Base-by-base conservation (phyloP, 2,329 filamentous ascomycete species). In the Fusarium ramigenum region DNA sequence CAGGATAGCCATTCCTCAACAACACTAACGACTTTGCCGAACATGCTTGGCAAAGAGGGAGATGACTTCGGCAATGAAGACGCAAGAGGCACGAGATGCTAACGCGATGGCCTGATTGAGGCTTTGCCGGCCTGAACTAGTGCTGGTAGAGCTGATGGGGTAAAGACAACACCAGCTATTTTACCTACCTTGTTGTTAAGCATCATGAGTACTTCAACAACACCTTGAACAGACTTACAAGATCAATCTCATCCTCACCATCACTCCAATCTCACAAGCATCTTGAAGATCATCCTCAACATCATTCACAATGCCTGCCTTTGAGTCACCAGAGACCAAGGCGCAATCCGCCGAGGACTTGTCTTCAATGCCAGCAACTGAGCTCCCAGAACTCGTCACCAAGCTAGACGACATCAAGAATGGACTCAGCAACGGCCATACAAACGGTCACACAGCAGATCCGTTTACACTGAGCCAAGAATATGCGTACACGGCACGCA, bases 401-500 rank as follows among this genome's bases (percentile, higher is more conserved):
- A 60, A 32, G 40, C 42, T 56, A 53, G 32, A 34, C 14, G 43
- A 43, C 4, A 50, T 66, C n/a, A 44, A 32, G 16, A 67, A 53
- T 34, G 42, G 47, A 6, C n/a, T 49, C 14, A 34, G n/a, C 6
- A 60, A 66, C 9, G 49, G 39, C 7, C 34, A 68, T 40, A 49
- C 47, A 7, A 75, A 65, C 37, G 63, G 52, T 3, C 19, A 53
- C n/a, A 14, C n/a, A 9, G 50, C 70, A 12, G 77, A 81, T 32
- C 77, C 80, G 2, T 81, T 80, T 56, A 69, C 72, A 53, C 77
- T 81, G 2, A 73, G 63, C 49, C 47, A 67, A 43, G 72, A 70
- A 58, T 77, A 68, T 60, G 79, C 79, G 7, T 81, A 81, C 46
- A 77, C 78, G 16, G 75, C 76, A 2, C 62, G 74, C 9, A 81